These are phyloP conservation scores for Penicillium sp. DNA, from an alignment of 2,329 filamentous ascomycete genomes.

Conservation along the genomic window DNA sequence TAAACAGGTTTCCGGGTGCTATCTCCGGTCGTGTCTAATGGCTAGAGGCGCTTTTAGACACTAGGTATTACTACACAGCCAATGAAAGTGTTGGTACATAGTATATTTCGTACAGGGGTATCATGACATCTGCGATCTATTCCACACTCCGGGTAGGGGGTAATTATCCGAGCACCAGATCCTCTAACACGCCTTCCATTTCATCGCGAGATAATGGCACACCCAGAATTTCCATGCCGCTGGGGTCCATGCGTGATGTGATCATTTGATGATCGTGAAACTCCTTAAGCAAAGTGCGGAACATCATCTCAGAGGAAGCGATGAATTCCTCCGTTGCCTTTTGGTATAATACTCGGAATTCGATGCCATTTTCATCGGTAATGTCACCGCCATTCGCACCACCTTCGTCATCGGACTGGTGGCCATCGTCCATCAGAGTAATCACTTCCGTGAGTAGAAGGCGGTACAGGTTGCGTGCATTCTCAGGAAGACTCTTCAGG, in stretches of 20 bases:
- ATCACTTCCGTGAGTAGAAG: conserved; percentile 84
- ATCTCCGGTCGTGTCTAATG: background rate
- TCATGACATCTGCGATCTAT: conserved; percentile 30
- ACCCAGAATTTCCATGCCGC: conserved; percentile 81
- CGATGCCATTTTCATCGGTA: conserved; percentile 63
- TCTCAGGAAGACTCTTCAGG: conserved; percentile 84
- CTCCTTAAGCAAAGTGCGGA: conserved; percentile 91
- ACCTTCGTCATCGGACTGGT: conserved; percentile 52
- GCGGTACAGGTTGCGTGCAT: conserved; percentile 82
- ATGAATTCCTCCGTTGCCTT: conserved; percentile 97
- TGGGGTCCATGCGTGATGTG: conserved; percentile 77
- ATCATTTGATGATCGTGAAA: conserved; percentile 99
- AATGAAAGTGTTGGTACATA: conserved; percentile 12
- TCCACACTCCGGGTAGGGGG: conserved; percentile 5
- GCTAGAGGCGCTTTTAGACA: background rate
- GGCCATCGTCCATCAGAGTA: conserved; percentile 59
- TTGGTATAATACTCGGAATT: conserved; percentile 89
- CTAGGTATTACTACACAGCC: background rate
- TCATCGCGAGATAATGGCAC: conserved; percentile 87
- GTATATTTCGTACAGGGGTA: conserved; percentile 30
- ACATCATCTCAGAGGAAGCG: conserved; percentile 93
- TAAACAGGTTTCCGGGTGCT: background rate
- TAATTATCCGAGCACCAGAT: conserved; percentile 51
- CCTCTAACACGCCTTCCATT: conserved; percentile 83
- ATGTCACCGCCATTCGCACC: conserved; percentile 33